Conservation (phyloP, 805 yeast genomes). For the Sugiyamaella chiloensis region DNA sequence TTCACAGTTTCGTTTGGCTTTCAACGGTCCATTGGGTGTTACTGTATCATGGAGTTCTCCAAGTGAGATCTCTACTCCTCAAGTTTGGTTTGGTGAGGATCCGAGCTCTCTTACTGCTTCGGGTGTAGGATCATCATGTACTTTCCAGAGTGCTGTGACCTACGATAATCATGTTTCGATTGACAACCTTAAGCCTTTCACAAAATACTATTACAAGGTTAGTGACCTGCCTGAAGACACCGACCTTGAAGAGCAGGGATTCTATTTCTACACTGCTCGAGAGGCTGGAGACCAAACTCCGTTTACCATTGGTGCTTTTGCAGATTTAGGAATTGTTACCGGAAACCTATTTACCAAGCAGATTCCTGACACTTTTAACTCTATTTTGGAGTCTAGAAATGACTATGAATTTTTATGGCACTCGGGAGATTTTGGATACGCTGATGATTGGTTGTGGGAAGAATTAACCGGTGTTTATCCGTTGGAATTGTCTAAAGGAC, state of each 20-base stretch:
- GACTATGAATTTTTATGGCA: conserved; percentile 23
- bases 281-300: conserved; percentile 11
- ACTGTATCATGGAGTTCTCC: conserved; percentile 31
- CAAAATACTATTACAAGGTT: conserved; percentile 28
- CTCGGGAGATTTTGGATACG: conserved; percentile 31
- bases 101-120: conserved; percentile 15
- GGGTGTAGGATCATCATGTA: conserved; percentile 18
- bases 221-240: conserved; percentile 2
- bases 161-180: conserved; percentile 27
- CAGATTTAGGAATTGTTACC: conserved; percentile 13
- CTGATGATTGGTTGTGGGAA: conserved; percentile 31
- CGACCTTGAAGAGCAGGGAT: conserved; percentile 8
- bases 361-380: conserved; percentile 18
- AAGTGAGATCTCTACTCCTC: conserved; percentile 20
- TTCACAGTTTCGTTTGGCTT: conserved; percentile 17
- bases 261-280: conserved; percentile 11
- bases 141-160: conserved; percentile 23
- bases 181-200: conserved; percentile 25
- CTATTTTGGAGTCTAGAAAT: conserved; percentile 16
- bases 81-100: conserved; percentile 26
- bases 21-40: conserved; percentile 17
- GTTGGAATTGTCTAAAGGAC: conserved; percentile 7
- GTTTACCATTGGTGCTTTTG: conserved; percentile 11
- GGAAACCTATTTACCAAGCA: conserved; percentile 12
- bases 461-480: conserved; percentile 16